Evolutionary conservation across 768 basidiomycete genomes (phyloP), one percentile per base, ranked within the genome.

Genomic region (Lactarius vividus): DNA sequence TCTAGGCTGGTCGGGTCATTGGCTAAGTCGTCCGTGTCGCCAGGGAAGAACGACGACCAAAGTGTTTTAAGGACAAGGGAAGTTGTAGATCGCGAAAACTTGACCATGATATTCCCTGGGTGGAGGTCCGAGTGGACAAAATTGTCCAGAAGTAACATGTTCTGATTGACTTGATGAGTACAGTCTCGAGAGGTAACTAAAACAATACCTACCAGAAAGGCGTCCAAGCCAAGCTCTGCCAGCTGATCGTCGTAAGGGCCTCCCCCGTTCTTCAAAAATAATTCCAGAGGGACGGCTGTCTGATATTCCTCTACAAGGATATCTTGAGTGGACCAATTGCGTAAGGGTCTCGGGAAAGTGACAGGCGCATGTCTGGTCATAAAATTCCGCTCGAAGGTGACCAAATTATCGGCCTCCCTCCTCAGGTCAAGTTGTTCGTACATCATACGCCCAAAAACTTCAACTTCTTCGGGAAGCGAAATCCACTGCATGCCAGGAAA

Each of bases 81-180:
- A 0, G 92, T 89, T 0, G 86, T 83, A 10, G 89, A 94, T 74
- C 91, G 92, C 73, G 86, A 89, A 79, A 98, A 98, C 74, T 96
- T 97, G 80, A 99, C 86, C 88, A 97, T 92, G 77, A 98, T 96
- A 75, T 98, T 98, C 35, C 96, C 96, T 3, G 92, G 91, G 74
- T 93, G 92, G 26, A 94, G 84, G 73, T 94, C 92, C 4, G 91
- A 83, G 75, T 98, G 97, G 11, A 96, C 94, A 76, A 97, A 99
- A 76, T 99, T 98, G 77, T 99, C 97, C 54, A 99, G 80, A 1
- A 99, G 80, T 23, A 99, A 85, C 97, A 99, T 99, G 78, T 98
- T 94, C 94, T 98, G 71, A 20, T 40, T 35, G 23, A 40, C 68
- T 8, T 44, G 60, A 52, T 72, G 61, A 40, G 66, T 57, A 61